Percentiles rank a stretch among this genome's conserved stretches.
phyloP scores from a whole-genome alignment of 495 filamentous ascomycete genomes.

The Aspergillus affinis region DNA sequence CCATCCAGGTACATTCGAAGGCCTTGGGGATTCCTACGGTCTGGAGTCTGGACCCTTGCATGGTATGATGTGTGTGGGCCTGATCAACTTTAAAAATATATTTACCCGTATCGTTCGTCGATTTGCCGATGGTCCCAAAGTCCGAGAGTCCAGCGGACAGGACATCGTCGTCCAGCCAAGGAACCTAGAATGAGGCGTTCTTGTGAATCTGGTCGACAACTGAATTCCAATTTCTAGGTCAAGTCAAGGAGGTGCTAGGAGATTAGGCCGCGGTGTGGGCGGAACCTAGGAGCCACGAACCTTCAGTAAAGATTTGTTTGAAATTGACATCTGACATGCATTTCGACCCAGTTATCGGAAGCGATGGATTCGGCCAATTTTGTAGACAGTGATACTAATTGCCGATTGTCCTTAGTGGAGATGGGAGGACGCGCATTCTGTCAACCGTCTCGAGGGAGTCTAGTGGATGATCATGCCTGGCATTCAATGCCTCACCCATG shows the following conservation, averaged over 20 bases:
- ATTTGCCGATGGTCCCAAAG: background rate
- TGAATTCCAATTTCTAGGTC: background rate
- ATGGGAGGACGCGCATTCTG: background rate
- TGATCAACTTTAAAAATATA: background rate
- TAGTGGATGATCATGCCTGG: background rate
- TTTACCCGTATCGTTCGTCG: background rate
- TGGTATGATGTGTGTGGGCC: background rate
- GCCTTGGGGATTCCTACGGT: background rate
- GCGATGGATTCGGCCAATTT: background rate
- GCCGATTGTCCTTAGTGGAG: background rate
- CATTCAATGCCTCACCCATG: background rate
- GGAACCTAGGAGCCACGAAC: background rate
- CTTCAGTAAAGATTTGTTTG: background rate
- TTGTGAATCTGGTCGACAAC: background rate
- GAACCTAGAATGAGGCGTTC: background rate
- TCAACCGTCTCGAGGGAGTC: background rate
- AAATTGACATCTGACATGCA: background rate
- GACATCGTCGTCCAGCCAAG: too few relatives aligned
- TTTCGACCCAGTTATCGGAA: background rate
- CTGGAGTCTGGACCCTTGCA: background rate
- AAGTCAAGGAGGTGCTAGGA: background rate
- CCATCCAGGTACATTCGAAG: background rate
- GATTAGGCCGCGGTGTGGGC: background rate
- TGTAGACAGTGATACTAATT: background rate
- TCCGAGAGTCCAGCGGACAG: background rate